phyloP scores from a whole-genome alignment of 805 yeast species.

The Yamadazyma sp. region DNA sequence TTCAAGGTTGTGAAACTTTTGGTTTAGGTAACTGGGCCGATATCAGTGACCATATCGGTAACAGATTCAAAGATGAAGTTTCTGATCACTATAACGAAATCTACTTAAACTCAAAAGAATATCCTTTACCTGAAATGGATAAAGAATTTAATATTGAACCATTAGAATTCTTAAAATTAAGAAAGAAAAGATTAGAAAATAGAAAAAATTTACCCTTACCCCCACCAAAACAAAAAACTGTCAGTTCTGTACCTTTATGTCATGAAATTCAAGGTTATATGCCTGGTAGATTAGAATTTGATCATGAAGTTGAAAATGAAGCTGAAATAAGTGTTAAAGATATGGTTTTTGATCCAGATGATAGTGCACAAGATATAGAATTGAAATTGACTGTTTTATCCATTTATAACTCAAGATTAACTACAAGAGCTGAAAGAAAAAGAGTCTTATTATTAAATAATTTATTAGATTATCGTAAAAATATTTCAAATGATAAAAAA shows the following conservation, averaged over 20 bases:
- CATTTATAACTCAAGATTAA: conserved; percentile 84
- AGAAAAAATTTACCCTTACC: conserved; percentile 74
- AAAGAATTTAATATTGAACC: conserved; percentile 67
- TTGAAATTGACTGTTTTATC: conserved; percentile 83
- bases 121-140: conserved; percentile 87
- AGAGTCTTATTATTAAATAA: conserved; percentile 73
- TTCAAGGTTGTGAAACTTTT: conserved; percentile 87
- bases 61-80: conserved; percentile 88
- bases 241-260: conserved; percentile 92
- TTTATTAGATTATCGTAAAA: conserved; percentile 79
- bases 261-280: conserved; percentile 96
- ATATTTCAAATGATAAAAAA: conserved; percentile 78
- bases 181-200: conserved; percentile 69
- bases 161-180: conserved; percentile 60
- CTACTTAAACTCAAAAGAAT: conserved; percentile 65
- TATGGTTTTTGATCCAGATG: conserved; percentile 94
- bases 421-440: conserved; percentile 91
- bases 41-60: conserved; percentile 94
- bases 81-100: conserved; percentile 73
- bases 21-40: conserved; percentile 99
- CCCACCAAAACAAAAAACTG: conserved; percentile 79
- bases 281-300: conserved; percentile 98
- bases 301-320: conserved; percentile 93
- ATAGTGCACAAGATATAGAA: conserved; percentile 82
- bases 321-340: conserved; percentile 94